phyloP scores from a whole-genome alignment of 1,284 basidiomycete species.

The Grifola frondosa region DNA sequence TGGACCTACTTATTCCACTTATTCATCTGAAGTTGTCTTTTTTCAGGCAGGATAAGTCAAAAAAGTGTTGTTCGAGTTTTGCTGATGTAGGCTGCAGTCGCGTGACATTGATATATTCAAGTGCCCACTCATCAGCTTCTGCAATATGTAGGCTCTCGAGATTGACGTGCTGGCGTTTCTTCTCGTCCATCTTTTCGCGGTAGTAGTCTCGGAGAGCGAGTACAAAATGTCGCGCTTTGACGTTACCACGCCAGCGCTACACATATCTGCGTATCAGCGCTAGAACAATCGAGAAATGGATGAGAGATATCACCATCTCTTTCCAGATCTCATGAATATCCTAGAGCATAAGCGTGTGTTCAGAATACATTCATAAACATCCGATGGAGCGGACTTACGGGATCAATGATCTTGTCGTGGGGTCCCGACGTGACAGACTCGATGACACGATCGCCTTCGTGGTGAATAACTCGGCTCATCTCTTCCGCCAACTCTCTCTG shows the following conservation, averaged over 20 bases:
- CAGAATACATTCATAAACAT: background rate
- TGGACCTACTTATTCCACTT: too few relatives aligned
- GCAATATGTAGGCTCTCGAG: constrained; percentile 25
- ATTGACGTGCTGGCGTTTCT: constrained; percentile 1
- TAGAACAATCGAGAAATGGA: background rate
- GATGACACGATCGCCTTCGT: constrained; percentile 28
- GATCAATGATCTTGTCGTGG: constrained; percentile 28
- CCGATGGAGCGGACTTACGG: constrained; percentile 10
- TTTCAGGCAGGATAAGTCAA: too few relatives aligned
- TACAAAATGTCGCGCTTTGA: constrained; percentile 36
- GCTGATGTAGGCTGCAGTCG: constrained; percentile 42
- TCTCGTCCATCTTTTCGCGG: constrained; percentile 13
- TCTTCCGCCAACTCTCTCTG: constrained; percentile 23
- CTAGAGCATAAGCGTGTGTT: constrained; percentile 2
- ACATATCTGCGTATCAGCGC: background rate
- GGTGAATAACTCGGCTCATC: constrained; percentile 19
- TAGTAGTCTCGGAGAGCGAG: constrained; percentile 35
- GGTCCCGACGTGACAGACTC: constrained; percentile 23
- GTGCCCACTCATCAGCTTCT: constrained; percentile 41
- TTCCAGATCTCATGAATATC: constrained; percentile 26
- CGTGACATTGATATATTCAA: constrained; percentile 40
- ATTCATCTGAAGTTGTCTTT: too few relatives aligned
- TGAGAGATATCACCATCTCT: constrained; percentile 24
- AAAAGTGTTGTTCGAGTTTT: too few relatives aligned
- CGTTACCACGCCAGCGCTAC: constrained; percentile 35